Percentiles rank a stretch among this genome's conserved stretches.
Conservation (phyloP, 1,284 basidiomycete genomes). For the Leccinum griseonigrum region DNA sequence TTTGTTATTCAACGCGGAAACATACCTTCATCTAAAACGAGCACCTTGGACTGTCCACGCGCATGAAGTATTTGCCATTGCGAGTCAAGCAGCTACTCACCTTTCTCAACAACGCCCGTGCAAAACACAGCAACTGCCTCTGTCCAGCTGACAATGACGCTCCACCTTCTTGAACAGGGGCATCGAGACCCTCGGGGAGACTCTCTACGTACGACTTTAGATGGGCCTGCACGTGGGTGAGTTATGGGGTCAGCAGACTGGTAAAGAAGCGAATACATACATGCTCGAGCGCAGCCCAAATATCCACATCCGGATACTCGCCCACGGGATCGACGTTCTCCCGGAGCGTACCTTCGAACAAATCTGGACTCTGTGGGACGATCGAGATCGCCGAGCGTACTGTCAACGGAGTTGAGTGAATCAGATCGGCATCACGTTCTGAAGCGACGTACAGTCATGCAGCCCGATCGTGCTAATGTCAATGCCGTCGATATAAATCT, state of each 20-base stretch:
- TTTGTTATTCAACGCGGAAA: not conserved
- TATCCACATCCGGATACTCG: slow-evolving; percentile 69
- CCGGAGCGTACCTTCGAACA: slow-evolving; percentile 85
- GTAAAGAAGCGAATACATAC: slow-evolving; percentile 36
- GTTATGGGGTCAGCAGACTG: not conserved
- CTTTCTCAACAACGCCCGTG: slow-evolving; percentile 73
- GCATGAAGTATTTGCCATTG: not conserved
- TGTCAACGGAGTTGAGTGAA: slow-evolving; percentile 24
- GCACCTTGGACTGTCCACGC: slow-evolving; percentile 63
- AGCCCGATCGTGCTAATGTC: slow-evolving; percentile 85
- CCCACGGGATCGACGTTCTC: slow-evolving; percentile 84
- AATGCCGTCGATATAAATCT: slow-evolving; percentile 80
- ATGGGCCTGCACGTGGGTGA: slow-evolving; percentile 42
- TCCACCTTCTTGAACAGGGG: slow-evolving; percentile 78
- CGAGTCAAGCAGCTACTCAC: slow-evolving; percentile 24
- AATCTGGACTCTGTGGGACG: slow-evolving; percentile 80
- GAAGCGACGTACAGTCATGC: slow-evolving; percentile 58
- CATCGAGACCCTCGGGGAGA: slow-evolving; percentile 73
- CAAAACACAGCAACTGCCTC: slow-evolving; percentile 81
- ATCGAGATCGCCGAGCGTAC: slow-evolving; percentile 80
- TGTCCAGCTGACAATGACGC: slow-evolving; percentile 84
- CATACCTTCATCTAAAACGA: slow-evolving; percentile 82
- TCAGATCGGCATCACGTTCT: not conserved
- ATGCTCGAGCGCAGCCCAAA: slow-evolving; percentile 81
- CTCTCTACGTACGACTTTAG: slow-evolving; percentile 71